Evolutionary conservation across 306 rosid genomes (phyloP).

Genomic region (Quercus robur): DNA sequence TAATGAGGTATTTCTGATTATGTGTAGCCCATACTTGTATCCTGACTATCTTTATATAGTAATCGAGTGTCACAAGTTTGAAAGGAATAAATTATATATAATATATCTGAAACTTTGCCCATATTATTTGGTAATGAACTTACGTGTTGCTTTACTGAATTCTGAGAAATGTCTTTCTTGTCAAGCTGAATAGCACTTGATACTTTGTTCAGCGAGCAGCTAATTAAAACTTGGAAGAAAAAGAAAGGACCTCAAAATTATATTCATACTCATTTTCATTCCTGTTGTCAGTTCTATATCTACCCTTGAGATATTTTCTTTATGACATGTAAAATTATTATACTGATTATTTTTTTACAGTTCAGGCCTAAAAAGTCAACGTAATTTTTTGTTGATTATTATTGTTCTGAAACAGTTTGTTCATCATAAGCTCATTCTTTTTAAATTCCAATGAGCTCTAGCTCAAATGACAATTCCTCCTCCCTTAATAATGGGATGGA

Average conservation of each 20-base stretch:
- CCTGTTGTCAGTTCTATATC: not conserved
- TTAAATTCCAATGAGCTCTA: no score
- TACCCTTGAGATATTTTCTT: not conserved
- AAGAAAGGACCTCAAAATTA: not conserved
- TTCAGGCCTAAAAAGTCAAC: not conserved
- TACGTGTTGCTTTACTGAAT: not conserved
- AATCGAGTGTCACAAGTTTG: not conserved
- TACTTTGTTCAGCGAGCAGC: not conserved
- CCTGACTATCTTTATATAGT: not conserved
- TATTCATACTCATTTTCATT: not conserved
- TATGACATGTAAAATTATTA: not conserved
- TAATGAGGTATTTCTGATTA: constrained; percentile 63
- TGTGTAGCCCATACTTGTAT: not conserved
- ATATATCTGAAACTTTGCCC: not conserved
- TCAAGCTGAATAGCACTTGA: not conserved
- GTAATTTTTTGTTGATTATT: not conserved
- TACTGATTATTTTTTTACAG: not conserved
- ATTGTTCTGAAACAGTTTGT: not conserved
- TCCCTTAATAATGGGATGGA: no score
- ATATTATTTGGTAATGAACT: not conserved
- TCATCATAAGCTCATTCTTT: not conserved
- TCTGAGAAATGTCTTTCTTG: not conserved
- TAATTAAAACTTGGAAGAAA: not conserved
- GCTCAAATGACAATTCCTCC: no score
- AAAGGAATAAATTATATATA: not conserved